Evolutionary conservation across 768 basidiomycete genomes (phyloP).

Genomic region (Podaxis carcinomalis): DNA sequence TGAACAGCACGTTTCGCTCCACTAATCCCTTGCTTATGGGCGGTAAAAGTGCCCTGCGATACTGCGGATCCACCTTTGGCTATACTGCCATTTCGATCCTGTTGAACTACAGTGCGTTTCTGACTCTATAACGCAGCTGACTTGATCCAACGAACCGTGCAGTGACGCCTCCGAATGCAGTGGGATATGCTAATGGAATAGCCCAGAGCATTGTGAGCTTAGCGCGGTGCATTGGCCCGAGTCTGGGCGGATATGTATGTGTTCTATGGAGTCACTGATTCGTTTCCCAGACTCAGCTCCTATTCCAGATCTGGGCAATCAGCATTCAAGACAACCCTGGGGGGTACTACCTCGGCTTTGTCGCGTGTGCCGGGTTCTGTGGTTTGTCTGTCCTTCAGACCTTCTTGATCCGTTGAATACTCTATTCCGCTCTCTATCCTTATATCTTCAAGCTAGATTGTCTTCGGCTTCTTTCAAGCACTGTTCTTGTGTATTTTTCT

Average conservation of each 20-base stretch:
- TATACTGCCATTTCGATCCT: slow-evolving; percentile 91
- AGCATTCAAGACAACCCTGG: slow-evolving; percentile 65
- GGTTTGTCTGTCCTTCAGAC: slow-evolving; percentile 63
- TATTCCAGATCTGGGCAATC: slow-evolving; percentile 62
- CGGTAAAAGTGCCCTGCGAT: slow-evolving; percentile 68
- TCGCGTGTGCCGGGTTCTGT: slow-evolving; percentile 60
- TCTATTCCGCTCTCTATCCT: not conserved
- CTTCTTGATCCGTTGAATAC: slow-evolving; percentile 61
- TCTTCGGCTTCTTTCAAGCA: not conserved
- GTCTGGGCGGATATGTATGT: slow-evolving; percentile 78
- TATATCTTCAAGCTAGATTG: slow-evolving; percentile 8
- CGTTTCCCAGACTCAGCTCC: slow-evolving; percentile 11
- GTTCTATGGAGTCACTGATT: not conserved
- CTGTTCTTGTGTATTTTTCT: not conserved
- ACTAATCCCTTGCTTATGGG: slow-evolving; percentile 1
- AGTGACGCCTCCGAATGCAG: slow-evolving; percentile 89
- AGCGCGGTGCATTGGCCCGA: slow-evolving; percentile 86
- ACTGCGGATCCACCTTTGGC: slow-evolving; percentile 82
- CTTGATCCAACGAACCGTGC: slow-evolving; percentile 12
- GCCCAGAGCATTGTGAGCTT: slow-evolving; percentile 95
- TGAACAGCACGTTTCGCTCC: slow-evolving; percentile 2
- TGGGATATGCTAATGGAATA: slow-evolving; percentile 92
- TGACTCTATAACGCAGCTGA: not conserved
- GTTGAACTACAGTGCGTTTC: slow-evolving; percentile 68
- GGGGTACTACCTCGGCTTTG: slow-evolving; percentile 74